These are phyloP conservation scores for Pseudozyma thailandica DNA, from an alignment of 1,284 basidiomycete genomes.

Conservation along the genomic window DNA sequence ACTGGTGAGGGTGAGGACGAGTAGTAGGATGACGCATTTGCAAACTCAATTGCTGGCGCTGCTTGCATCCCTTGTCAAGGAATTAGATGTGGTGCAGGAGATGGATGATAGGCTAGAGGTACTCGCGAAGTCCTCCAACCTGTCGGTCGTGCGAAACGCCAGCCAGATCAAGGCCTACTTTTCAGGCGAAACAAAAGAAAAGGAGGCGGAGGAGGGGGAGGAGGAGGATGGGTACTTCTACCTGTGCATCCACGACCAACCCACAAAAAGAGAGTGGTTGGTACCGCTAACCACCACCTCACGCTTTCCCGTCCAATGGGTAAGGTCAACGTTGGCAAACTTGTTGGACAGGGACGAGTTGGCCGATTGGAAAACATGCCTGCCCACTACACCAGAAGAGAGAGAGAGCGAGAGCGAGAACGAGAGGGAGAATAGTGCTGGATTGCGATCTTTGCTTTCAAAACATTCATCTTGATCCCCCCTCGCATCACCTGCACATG, in stretches of 20 bases:
- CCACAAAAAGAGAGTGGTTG: conserved; percentile 24
- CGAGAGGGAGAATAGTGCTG: conserved; percentile 1
- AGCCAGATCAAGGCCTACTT: conserved; percentile 22
- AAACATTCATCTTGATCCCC: background rate
- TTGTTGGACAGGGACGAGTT: conserved; percentile 49
- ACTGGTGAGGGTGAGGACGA: conserved; percentile 39
- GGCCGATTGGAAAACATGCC: conserved; percentile 53
- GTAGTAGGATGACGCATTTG: conserved; percentile 55
- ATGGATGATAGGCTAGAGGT: conserved; percentile 12
- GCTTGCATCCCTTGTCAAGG: background rate
- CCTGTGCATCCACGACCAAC: conserved; percentile 6
- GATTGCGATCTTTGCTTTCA: conserved; percentile 7
- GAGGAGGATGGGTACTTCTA: conserved; percentile 35
- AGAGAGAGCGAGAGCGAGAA: background rate
- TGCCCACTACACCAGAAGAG: background rate
- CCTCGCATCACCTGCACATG: no score
- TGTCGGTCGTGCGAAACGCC: background rate
- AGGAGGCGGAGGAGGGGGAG: background rate
- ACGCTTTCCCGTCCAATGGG: conserved; percentile 42
- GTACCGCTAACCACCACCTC: conserved; percentile 9
- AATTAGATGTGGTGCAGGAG: background rate
- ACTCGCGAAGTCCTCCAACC: background rate
- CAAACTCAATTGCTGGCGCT: conserved; percentile 61
- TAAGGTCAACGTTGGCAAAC: conserved; percentile 43
- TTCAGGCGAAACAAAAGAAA: background rate